Conservation (phyloP, 2,329 filamentous ascomycete genomes). For the Arthrobotrys sphaeroides region DNA sequence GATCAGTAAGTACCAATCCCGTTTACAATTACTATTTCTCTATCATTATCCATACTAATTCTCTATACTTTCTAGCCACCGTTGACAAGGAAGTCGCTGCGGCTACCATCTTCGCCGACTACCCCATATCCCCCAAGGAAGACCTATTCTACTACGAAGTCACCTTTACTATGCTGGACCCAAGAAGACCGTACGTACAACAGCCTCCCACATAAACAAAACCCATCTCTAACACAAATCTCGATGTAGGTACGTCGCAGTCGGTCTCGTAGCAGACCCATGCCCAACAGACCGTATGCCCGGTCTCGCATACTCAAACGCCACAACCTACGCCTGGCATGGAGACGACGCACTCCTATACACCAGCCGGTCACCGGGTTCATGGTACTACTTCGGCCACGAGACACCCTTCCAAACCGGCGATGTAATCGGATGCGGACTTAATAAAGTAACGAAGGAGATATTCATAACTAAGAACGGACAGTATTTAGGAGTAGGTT, state of each 20-base stretch:
- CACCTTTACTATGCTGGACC: constrained; percentile 3
- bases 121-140: constrained; percentile 28
- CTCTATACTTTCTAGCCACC: neutral
- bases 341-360: constrained; percentile 34
- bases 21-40: neutral
- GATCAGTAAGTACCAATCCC: constrained; percentile 1
- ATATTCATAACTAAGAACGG: constrained; percentile 47
- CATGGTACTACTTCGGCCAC: neutral
- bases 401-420: neutral
- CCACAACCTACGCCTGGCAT: constrained; percentile 37
- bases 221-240: neutral
- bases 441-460: constrained; percentile 6
- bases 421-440: constrained; percentile 38
- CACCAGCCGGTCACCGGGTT: neutral
- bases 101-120: constrained; percentile 22
- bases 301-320: constrained; percentile 15
- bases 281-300: constrained; percentile 29
- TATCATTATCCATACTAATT: neutral
- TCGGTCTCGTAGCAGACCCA: constrained; percentile 35
- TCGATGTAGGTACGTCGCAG: constrained; percentile 10
- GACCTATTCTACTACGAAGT: constrained; percentile 41
- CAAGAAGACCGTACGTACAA: constrained; percentile 11
- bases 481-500: constrained; percentile 13
- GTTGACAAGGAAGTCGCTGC: constrained; percentile 3
- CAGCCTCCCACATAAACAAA: neutral